Evolutionary conservation across 768 basidiomycete genomes (phyloP), one percentile per base, ranked within the genome.

Genomic region (Phylloporus scabripes): DNA sequence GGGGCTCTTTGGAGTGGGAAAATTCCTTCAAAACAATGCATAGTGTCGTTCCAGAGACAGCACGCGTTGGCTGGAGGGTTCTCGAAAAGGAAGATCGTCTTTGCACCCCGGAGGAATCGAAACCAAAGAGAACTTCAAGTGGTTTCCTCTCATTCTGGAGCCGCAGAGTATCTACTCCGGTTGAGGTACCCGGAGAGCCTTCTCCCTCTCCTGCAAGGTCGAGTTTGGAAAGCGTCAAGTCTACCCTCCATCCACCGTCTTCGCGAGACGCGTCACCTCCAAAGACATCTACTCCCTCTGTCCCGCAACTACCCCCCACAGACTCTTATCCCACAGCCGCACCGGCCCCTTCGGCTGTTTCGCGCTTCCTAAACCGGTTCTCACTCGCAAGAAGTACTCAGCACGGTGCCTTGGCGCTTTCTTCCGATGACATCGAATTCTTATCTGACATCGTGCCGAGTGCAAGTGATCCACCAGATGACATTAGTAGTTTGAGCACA

Each of bases 351-450:
- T 89, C 92, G 0, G 87, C 80, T 7, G 87, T 93, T 28, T 89
- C 90, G 10, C 80, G 92, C 5, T 93, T 94, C 63, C 73, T 92
- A 42, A 81, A 77, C 43, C 80, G 88, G 42, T 87, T 94, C 64
- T 82, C 81, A 7, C 77, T 81, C 18, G 66, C 67, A 23, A 73
- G 69, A 41, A 53, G 61, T 23, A 49, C 70, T 42, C 67, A 70
- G 28, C 72, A 72, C 41, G 75, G 74, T 44, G 81, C 85, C 26
- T 64, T 93, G 29, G 78, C 88, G 11, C 74, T 94, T 15, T 88
- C 88, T 14, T 72, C 79, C 1, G 82, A 88, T 50, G 92, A 95
- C 62, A 73, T 95, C 24, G 85, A 90, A 55, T 93, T 87, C 61
- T 73, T 95, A 17, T 80, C 79, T 29, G 86, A 83, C 62, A 73